Percentiles rank a stretch among this genome's conserved stretches.
These are phyloP conservation scores for Scheffersomyces illinoinensis DNA, from an alignment of 1,139 yeast species.

Conservation along the genomic window DNA sequence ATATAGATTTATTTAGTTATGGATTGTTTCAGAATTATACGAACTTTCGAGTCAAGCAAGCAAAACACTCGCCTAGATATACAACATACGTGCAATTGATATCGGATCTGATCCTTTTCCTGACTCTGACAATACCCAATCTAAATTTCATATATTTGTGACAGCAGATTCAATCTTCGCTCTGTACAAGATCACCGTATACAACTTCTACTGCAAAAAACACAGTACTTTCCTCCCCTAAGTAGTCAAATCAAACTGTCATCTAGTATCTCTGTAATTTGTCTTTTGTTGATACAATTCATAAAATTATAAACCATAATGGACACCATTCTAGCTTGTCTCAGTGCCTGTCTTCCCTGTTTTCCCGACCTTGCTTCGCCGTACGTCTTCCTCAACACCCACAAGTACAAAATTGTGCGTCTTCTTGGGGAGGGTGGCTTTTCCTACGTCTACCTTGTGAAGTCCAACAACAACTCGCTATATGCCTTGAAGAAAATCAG, in stretches of 20 bases:
- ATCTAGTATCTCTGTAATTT: not conserved
- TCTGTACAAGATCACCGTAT: not conserved
- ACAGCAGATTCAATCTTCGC: not conserved
- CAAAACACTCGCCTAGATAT: not conserved
- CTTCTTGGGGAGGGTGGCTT: constrained; percentile 90
- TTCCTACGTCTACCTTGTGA: constrained; percentile 83
- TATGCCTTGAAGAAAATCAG: constrained; percentile 84
- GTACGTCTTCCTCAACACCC: constrained; percentile 49
- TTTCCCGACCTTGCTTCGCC: constrained; percentile 46
- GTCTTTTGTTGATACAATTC: not conserved
- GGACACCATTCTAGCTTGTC: constrained; percentile 25
- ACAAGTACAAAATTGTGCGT: constrained; percentile 56
- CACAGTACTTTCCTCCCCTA: not conserved
- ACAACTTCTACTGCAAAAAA: not conserved
- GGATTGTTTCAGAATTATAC: not conserved
- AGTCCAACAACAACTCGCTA: constrained; percentile 47
- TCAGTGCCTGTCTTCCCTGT: constrained; percentile 43
- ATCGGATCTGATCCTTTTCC: not conserved
- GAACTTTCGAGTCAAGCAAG: not conserved
- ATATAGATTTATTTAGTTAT: not conserved
- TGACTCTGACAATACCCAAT: not conserved
- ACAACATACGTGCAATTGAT: not conserved
- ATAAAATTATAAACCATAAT: constrained; percentile 10
- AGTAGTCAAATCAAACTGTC: not conserved
- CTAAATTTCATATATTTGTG: not conserved